A percentile compares a stretch with the other conserved stretches of the same genome.
Evolutionary conservation across 306 rosid genomes (phyloP).

Genomic region (Arachis stenosperma): DNA sequence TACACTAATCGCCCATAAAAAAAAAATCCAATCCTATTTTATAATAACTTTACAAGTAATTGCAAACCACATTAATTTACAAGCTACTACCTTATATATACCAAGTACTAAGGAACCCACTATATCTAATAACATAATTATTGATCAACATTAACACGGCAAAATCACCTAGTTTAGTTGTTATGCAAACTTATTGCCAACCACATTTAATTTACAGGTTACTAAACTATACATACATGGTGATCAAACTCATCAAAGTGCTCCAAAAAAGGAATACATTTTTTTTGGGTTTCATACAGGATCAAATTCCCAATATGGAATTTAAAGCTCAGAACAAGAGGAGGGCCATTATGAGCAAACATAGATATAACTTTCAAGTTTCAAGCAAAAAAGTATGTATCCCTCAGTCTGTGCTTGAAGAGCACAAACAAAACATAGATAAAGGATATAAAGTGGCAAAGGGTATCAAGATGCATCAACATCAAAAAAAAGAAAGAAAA

Average conservation of each 20-base stretch:
- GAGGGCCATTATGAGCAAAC: constrained; percentile 35
- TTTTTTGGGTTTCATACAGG: not conserved
- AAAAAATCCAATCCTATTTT: too few species aligned
- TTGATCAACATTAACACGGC: not conserved
- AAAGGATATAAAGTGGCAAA: constrained; percentile 33
- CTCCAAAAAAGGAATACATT: not conserved
- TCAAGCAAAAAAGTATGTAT: constrained; percentile 37
- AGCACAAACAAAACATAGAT: constrained; percentile 36
- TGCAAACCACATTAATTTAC: too few species aligned
- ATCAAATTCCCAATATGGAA: constrained; percentile 32
- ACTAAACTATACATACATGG: constrained; percentile 22
- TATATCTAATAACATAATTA: too few species aligned
- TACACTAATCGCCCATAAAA: too few species aligned
- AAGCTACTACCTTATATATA: too few species aligned
- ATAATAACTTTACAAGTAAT: too few species aligned
- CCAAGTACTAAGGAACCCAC: too few species aligned
- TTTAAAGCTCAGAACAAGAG: constrained; percentile 18
- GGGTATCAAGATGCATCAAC: constrained; percentile 47
- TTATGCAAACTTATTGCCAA: constrained; percentile 20
- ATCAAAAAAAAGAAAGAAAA: not conserved
- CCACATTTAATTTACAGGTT: constrained; percentile 26
- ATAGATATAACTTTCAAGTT: constrained; percentile 1
- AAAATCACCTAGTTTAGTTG: not conserved
- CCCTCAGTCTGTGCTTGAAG: constrained; percentile 31
- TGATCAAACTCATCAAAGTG: constrained; percentile 32